Conservation (phyloP, 176 grass and related monocot genomes). For the Miscanthus lutarioriparius region DNA sequence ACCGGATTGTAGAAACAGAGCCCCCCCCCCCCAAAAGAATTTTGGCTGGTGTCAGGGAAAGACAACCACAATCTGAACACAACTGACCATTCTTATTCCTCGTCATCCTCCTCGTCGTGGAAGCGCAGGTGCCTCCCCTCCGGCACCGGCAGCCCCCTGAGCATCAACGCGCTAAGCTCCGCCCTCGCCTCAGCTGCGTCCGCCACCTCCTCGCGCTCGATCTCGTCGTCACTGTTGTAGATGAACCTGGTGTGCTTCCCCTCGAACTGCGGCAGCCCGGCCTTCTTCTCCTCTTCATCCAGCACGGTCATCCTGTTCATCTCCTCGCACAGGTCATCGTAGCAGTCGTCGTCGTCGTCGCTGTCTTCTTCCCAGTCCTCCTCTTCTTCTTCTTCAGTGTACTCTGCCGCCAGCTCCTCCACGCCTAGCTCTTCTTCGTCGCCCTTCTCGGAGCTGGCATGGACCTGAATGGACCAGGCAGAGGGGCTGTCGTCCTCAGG, state of each 20-base stretch:
- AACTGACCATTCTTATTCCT: constrained; percentile 16
- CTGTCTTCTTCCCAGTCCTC: constrained; percentile 29
- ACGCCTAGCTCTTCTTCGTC: constrained; percentile 34
- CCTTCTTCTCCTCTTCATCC: constrained; percentile 33
- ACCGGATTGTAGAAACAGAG: constrained; percentile 2
- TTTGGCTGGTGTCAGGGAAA: constrained; percentile 40
- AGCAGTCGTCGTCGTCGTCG: constrained; percentile 36
- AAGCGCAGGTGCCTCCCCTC: constrained; percentile 82
- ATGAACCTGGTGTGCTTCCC: constrained; percentile 79
- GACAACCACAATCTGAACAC: constrained; percentile 31
- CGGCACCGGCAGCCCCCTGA: constrained; percentile 59
- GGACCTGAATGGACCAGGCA: constrained; percentile 70
- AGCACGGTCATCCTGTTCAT: constrained; percentile 61
- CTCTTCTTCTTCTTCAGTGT: constrained; percentile 34
- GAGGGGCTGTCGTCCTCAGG: constrained; percentile 65
- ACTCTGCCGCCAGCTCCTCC: not conserved
- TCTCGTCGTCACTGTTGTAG: constrained; percentile 79
- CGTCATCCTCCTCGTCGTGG: constrained; percentile 60
- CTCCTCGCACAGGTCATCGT: constrained; percentile 63
- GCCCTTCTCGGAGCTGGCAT: constrained; percentile 56
- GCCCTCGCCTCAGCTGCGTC: constrained; percentile 24
- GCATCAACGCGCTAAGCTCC: constrained; percentile 23
- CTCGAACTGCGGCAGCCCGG: constrained; percentile 44
- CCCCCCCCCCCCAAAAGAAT: constrained; percentile 37
- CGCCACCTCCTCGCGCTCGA: constrained; percentile 54